phyloP scores from a whole-genome alignment of 163 green algal genomes.

The Volvox carteri region DNA sequence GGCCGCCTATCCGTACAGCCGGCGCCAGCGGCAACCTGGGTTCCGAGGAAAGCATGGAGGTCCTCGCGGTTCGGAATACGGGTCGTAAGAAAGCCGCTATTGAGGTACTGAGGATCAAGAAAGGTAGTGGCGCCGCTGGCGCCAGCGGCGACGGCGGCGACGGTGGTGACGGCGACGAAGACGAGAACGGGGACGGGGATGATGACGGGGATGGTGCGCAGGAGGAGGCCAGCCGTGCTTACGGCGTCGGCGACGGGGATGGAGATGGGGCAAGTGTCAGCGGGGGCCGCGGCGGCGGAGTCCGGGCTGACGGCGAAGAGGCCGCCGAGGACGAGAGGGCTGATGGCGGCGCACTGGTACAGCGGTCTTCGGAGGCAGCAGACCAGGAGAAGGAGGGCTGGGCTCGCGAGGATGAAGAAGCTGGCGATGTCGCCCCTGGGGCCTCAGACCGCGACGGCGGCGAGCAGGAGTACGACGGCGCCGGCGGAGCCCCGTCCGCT shows the following conservation, averaged over 20 bases:
- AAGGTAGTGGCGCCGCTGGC: neutral
- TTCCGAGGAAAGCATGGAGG: constrained; percentile 40
- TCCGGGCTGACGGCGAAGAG: neutral
- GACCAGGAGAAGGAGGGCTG: neutral
- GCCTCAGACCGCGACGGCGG: neutral
- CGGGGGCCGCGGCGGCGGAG: neutral
- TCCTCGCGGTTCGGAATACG: constrained; percentile 39
- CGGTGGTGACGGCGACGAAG: neutral
- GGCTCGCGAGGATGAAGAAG: neutral
- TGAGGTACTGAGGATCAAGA: neutral
- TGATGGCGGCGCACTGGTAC: neutral
- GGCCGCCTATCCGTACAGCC: neutral
- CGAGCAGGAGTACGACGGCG: neutral
- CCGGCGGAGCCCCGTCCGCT: too few relatives aligned
- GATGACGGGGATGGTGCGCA: neutral
- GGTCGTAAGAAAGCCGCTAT: constrained; percentile 38
- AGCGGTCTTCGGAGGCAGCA: neutral
- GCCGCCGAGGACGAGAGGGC: neutral
- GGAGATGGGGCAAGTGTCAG: neutral
- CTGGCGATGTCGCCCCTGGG: neutral
- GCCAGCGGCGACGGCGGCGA: neutral
- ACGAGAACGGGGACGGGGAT: neutral
- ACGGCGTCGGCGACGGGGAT: constrained; percentile 1
- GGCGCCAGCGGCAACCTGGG: constrained; percentile 3
- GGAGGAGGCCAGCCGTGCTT: neutral